A percentile compares a stretch with the other conserved stretches of the same genome.
Conservation (phyloP, 495 filamentous ascomycete genomes). For the Tetracladium marchalianum region DNA sequence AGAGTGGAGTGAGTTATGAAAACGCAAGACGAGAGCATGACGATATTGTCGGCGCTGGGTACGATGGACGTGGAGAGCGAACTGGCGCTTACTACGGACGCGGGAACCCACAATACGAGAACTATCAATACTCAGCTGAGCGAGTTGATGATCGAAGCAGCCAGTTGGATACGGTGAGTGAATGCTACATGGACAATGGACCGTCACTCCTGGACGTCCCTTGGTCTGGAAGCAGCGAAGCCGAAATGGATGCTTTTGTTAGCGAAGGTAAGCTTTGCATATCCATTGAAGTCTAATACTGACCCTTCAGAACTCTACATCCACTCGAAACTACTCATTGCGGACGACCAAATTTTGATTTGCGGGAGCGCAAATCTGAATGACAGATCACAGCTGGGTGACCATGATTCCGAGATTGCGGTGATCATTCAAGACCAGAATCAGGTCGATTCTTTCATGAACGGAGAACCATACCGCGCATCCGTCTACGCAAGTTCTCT, state of each 20-base stretch:
- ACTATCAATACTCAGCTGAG: conserved; percentile 61
- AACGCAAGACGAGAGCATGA: conserved; percentile 59
- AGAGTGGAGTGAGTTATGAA: conserved; percentile 65
- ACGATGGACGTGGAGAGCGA: conserved; percentile 16
- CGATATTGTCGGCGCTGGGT: conserved; percentile 30
- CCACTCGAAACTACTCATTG: conserved; percentile 88
- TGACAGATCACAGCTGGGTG: conserved; percentile 84
- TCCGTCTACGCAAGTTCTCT: conserved; percentile 76
- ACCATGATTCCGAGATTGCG: conserved; percentile 71
- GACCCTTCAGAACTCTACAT: conserved; percentile 54
- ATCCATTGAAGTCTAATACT: not conserved
- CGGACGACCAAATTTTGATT: conserved; percentile 82
- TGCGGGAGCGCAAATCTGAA: conserved; percentile 92
- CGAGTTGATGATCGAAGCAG: conserved; percentile 32
- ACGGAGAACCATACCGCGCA: conserved; percentile 57
- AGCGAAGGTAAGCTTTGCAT: conserved; percentile 42
- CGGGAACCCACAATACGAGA: conserved; percentile 32
- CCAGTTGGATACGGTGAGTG: conserved; percentile 63
- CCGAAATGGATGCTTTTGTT: conserved; percentile 82
- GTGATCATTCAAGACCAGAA: conserved; percentile 68
- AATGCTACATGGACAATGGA: conserved; percentile 79
- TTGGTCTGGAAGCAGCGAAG: conserved; percentile 63
- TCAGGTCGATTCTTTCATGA: conserved; percentile 60
- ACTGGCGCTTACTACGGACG: conserved; percentile 25
- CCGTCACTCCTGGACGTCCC: conserved; percentile 66